These are phyloP conservation scores for Triticum urartu DNA, from an alignment of 176 grass and related monocot species.

Conservation along the genomic window DNA sequence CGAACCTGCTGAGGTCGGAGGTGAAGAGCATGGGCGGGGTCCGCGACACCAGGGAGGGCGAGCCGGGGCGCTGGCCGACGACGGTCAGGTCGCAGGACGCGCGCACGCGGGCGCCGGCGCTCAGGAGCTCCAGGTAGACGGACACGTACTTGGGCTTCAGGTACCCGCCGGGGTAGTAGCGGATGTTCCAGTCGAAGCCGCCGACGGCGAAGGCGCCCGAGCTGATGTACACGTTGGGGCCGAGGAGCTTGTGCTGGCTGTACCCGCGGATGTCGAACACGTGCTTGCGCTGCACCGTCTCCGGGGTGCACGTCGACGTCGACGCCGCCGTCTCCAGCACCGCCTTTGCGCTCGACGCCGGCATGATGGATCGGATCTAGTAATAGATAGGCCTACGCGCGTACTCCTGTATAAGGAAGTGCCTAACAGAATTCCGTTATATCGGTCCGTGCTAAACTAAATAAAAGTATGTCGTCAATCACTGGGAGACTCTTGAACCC, in stretches of 20 bases:
- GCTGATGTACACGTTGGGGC: constrained; percentile 5
- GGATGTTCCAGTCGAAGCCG: constrained; percentile 23
- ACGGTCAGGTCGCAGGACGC: neutral
- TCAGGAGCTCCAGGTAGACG: neutral
- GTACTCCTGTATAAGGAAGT: too few relatives aligned
- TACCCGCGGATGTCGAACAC: constrained; percentile 2
- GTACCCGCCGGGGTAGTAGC: constrained; percentile 21
- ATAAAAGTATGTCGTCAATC: too few relatives aligned
- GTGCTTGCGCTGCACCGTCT: constrained; percentile 8
- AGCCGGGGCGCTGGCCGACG: neutral
- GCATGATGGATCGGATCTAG: neutral
- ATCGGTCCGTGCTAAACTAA: too few relatives aligned
- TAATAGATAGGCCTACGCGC: too few relatives aligned
- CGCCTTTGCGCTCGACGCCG: neutral
- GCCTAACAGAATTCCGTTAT: too few relatives aligned
- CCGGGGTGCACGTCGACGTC: constrained; percentile 1
- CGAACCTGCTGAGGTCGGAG: constrained; percentile 4
- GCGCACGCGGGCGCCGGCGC: neutral
- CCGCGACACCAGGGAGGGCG: neutral
- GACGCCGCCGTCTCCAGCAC: neutral
- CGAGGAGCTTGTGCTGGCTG: constrained; percentile 17
- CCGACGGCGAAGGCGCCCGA: constrained; percentile 25
- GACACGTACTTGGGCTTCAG: neutral
- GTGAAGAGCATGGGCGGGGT: neutral
- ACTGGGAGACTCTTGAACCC: too few relatives aligned